These are phyloP conservation scores for Hansenula lynferdii DNA, from an alignment of 1,139 yeast species.

Conservation along the genomic window DNA sequence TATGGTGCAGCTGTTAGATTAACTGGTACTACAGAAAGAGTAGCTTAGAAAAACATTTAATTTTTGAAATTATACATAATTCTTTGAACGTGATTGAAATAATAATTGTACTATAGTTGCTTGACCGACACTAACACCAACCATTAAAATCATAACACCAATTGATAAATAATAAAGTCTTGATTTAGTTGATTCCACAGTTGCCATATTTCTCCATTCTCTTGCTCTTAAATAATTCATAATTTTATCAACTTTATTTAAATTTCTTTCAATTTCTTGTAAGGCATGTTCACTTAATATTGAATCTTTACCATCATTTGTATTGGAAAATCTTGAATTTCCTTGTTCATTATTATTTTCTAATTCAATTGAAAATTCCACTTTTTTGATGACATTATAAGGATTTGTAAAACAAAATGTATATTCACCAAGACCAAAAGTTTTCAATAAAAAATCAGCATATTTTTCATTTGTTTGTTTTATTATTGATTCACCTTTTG, in stretches of 20 bases:
- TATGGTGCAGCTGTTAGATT: conserved; percentile 96
- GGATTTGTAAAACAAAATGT: conserved; percentile 64
- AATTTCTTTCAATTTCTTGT: conserved; percentile 52
- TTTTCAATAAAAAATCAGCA: conserved; percentile 53
- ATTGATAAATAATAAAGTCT: conserved; percentile 61
- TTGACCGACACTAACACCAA: conserved; percentile 60
- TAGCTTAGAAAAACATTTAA: too few relatives aligned
- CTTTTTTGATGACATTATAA: conserved; percentile 60
- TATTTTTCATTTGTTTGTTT: conserved; percentile 51
- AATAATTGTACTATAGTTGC: conserved; percentile 51
- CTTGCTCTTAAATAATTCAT: conserved; percentile 65
- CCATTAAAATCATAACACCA: conserved; percentile 56
- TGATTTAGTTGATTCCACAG: conserved; percentile 61
- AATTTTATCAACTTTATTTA: conserved; percentile 53
- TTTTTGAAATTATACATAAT: conserved; percentile 30
- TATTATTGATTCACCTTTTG: conserved; percentile 52
- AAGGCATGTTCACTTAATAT: conserved; percentile 51
- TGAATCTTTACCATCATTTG: conserved; percentile 46
- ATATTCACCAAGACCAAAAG: conserved; percentile 53
- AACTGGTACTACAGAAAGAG: conserved; percentile 77
- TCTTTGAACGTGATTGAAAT: conserved; percentile 34
- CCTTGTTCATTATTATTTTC: conserved; percentile 46
- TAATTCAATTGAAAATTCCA: conserved; percentile 56
- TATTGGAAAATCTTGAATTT: too few relatives aligned
- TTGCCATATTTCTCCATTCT: conserved; percentile 70